These are phyloP conservation scores for Magnusiomyces magnusii DNA, from an alignment of 1,139 yeast genomes.

Conservation along the genomic window DNA sequence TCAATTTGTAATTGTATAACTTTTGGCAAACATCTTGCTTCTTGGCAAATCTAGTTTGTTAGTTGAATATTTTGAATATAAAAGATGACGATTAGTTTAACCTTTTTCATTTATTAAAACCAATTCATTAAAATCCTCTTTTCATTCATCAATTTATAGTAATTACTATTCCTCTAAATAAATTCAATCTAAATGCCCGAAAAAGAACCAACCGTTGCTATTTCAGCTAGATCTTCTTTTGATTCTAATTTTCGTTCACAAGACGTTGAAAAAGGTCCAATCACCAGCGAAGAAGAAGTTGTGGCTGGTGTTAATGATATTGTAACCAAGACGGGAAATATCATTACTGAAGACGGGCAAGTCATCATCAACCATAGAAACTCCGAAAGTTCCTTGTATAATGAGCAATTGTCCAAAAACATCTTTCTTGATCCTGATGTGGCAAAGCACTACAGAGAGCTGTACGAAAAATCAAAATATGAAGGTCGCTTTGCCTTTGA, in stretches of 20 bases:
- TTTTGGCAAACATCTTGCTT: not conserved
- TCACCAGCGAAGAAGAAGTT: not conserved
- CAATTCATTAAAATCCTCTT: no score
- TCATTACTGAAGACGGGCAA: conserved; percentile 20
- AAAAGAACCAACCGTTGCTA: not conserved
- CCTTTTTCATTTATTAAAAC: no score
- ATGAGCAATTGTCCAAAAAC: not conserved
- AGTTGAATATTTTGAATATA: not conserved
- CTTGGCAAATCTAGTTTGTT: no score
- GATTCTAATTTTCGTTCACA: not conserved
- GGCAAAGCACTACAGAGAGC: conserved; percentile 36
- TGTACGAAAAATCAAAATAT: conserved; percentile 40
- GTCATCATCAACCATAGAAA: not conserved
- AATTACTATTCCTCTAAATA: not conserved
- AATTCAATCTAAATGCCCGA: not conserved
- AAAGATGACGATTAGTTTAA: not conserved
- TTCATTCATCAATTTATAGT: not conserved
- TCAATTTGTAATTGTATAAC: no score
- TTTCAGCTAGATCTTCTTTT: not conserved
- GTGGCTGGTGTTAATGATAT: conserved; percentile 15
- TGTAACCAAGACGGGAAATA: conserved; percentile 19
- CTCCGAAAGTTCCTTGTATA: not conserved
- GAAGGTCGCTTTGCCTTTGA: conserved; percentile 43
- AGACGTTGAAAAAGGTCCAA: not conserved
- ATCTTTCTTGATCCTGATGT: conserved; percentile 36